Base-by-base conservation (phyloP, 805 yeast species). In the Cyberlindnera maclurae region DNA sequence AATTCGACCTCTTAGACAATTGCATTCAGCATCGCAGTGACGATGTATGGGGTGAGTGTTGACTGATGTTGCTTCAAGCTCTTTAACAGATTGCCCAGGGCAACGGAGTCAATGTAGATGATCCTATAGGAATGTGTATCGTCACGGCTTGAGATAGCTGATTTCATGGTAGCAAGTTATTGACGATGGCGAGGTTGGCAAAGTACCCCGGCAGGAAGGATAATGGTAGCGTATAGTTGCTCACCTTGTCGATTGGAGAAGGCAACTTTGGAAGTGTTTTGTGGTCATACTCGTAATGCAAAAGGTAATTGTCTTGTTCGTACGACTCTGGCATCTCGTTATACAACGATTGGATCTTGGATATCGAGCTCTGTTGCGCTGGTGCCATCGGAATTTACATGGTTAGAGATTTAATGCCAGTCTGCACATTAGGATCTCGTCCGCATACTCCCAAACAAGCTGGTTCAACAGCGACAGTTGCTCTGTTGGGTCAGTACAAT, bases 341-440 rank as follows among this genome's bases (percentile, higher is more conserved):
- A 16, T 46, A 28, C 16, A 37, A 29, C 3, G n/a, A 12, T 15
- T 35, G 34, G 11, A 52, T 27, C 29, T 46, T 49, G 16, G 40
- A 39, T 13, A 44, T 16, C 11, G 50, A 36, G 33, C 41, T 28
- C 32, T 40, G n/a, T 47, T 4, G 43, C 52, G 28, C 43, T 33
- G 2, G 41, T 36, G 10, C 53, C 56, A 34, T 52, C 56, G 9
- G 53, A 38, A 10, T 50, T 31, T 32, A 43, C 43, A 32, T 52
- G 56, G 32, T 49, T 50, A 10, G 50, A 40, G n/a, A 52, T 20
- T 31, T 37, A 43, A 26, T 1, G 40, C 47, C 10, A 52, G 16
- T 33, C 38, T 50, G 52, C 54, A 52, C 10, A 45, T 18, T 1
- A 46, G 33, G 3, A 39, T 30, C 13, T 44, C 54, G 17, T 40